A percentile compares a stretch with the other conserved stretches of the same genome.
These are phyloP conservation scores for Globisporangium viniferum DNA, from an alignment of 352 stramenopile species.

Conservation along the genomic window DNA sequence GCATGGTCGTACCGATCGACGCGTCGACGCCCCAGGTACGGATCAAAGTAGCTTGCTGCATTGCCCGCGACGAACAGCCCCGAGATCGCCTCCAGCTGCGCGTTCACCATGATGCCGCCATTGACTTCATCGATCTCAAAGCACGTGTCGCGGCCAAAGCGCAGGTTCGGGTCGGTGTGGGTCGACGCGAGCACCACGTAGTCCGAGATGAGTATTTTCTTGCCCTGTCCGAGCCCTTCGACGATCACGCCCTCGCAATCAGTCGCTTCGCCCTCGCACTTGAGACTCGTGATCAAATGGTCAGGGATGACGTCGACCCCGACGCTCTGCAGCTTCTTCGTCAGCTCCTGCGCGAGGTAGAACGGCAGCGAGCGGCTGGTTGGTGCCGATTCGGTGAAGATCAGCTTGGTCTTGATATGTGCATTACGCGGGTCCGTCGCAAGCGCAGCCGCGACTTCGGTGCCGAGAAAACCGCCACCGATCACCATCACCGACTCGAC, in stretches of 20 bases:
- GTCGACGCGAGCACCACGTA: slow-evolving; percentile 91
- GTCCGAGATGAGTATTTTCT: slow-evolving; percentile 75
- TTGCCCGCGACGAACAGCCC: slow-evolving; percentile 90
- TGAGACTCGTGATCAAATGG: slow-evolving; percentile 76
- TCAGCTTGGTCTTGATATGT: slow-evolving; percentile 43
- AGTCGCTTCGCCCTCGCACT: slow-evolving; percentile 37
- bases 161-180: slow-evolving; percentile 84
- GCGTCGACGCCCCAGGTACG: slow-evolving; percentile 79
- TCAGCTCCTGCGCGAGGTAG: slow-evolving; percentile 83
- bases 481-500: slow-evolving; percentile 77
- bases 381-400: slow-evolving; percentile 51
- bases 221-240: slow-evolving; percentile 62
- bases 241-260: slow-evolving; percentile 45
- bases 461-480: slow-evolving; percentile 89
- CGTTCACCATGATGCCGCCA: slow-evolving; percentile 90
- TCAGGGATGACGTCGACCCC: slow-evolving; percentile 72
- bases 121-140: slow-evolving; percentile 87
- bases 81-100: slow-evolving; percentile 84
- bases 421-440: slow-evolving; percentile 58
- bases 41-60: slow-evolving; percentile 88
- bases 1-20: slow-evolving; percentile 91
- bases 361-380: slow-evolving; percentile 69
- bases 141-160: slow-evolving; percentile 55
- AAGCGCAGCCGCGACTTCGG: slow-evolving; percentile 76
- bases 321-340: slow-evolving; percentile 37